Conservation (phyloP, 768 basidiomycete species). For the Clavaria fumosa region DNA sequence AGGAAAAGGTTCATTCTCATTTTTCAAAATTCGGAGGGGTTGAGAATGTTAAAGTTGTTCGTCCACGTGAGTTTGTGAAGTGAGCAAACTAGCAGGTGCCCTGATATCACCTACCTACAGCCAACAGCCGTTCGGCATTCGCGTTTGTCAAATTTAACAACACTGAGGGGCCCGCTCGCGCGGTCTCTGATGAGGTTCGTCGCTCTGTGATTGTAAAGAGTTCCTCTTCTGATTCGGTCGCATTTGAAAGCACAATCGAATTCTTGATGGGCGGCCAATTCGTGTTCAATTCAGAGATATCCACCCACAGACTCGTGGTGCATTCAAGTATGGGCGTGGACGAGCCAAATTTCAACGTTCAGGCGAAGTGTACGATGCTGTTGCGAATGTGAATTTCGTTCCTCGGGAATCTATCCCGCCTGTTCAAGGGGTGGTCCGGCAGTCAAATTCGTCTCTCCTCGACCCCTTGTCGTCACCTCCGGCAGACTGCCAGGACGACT, state of each 20-base stretch:
- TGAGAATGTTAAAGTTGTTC: constrained; percentile 48
- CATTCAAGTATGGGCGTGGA: constrained; percentile 30
- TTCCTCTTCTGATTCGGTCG: background rate
- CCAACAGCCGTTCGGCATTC: constrained; percentile 50
- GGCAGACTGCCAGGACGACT: too few species aligned
- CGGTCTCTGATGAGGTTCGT: constrained; percentile 47
- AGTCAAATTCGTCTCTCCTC: too few species aligned
- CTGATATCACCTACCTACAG: constrained; percentile 20
- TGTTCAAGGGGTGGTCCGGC: too few species aligned
- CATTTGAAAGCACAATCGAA: constrained; percentile 44
- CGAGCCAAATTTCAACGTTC: constrained; percentile 31
- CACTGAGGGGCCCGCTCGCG: constrained; percentile 46
- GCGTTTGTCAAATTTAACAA: constrained; percentile 65
- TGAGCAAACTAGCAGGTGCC: constrained; percentile 2
- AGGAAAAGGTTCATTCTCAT: constrained; percentile 38
- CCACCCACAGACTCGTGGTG: constrained; percentile 34
- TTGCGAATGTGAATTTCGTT: too few species aligned
- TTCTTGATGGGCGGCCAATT: constrained; percentile 54
- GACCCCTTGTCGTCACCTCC: too few species aligned
- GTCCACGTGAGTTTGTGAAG: constrained; percentile 41
- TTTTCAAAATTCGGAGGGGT: constrained; percentile 54
- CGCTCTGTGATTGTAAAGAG: background rate
- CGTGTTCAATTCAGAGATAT: constrained; percentile 63
- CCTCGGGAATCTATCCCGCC: constrained; percentile 6
- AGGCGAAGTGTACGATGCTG: too few species aligned